Evolutionary conservation across 2,329 filamentous ascomycete genomes (phyloP), one percentile per base, ranked within the genome.

Genomic region (Botrytis aclada): DNA sequence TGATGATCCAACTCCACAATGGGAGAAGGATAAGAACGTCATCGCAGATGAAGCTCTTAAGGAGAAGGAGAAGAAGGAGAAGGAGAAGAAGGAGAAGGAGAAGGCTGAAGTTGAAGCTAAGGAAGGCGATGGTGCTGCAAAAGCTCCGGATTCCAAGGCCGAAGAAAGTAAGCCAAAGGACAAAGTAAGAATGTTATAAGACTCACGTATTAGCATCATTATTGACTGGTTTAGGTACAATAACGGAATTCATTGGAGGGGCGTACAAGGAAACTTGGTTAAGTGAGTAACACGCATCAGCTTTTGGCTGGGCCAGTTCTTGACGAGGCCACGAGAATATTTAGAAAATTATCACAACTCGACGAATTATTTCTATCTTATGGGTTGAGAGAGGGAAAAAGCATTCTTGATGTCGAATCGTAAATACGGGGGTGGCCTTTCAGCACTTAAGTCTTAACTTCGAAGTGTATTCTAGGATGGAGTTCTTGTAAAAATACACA

Each of bases 21-120:
- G 95, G 94, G 93, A 97, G 80, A 92, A 95, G 82, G 95, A 98
- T 81, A 97, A 96, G 84, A 87, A 90, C 8, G 89, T 91, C 56
- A 91, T 98, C 78, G 88, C 92, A 76, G 88, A 93, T 74, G 84
- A 93, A 70, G 88, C 88, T 12, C 84, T 88, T 74, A 84, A 88
- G 74, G 88, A 90, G 72, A 85, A 86, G 76, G 80, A 81, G 70
- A 80, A 80, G 74, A 77, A 79, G 65, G 78, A 74, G 22, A 72
- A 77, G 20, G 71, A 90, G 72, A 85, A 86, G 76, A 80, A 81
- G 70, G 80, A 80, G 74, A 77, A 79, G 65, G 78, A 74, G 22
- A 72, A 77, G 20, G 71, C 62, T 45, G 65, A 69, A 47, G 72
- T 39, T 43, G 62, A 69, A 47, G 72, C 60, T 37, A 69, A 67